Evolutionary conservation across 1,139 yeast species (phyloP), one percentile per base, ranked within the genome.

Genomic region (Chernovozyma aurita): DNA sequence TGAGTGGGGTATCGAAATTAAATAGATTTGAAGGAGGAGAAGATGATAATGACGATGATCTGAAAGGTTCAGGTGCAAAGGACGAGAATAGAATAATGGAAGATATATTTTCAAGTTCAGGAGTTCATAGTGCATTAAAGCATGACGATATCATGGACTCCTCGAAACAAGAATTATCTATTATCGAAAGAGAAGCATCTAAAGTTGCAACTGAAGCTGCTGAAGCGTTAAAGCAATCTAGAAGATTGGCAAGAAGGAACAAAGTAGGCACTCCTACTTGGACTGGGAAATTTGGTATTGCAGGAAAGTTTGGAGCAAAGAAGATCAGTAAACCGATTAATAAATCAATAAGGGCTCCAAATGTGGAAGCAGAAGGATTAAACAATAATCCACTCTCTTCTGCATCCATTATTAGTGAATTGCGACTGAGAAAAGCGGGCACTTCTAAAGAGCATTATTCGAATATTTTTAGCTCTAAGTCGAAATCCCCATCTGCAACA

Each of bases 231-330:
- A 70, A 78, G 39, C 73, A 74, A 41, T 86, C 96, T 0, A 62
- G 95, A 34, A 73, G 65, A 39, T 62, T 66, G 21, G 77, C 95
- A 0, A 70, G 86, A 36, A 72, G 69, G 42, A 78, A 78, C 18
- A 76, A 74, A 24, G 68, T 88, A 21, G 95, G 95, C 3, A 80
- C 85, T 0, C 97, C 97, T 0, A 92, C 98, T 0, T 92, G 97
- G 95, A 92, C 98, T 0, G 98, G 98, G 0, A 76, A 76, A 47
- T 87, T 83, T 64, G 98, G 98, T 0, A 58, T 66, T 17, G 95
- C 96, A 0, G 96, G 96, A 2, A 39, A 70, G 57, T 57, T 60
- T 56, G 48, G 69, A 29, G 49, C 51, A 3, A 60, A 54, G 7
- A n/a, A n/a, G n/a, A n/a, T n/a, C n/a, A 38, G 45, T 7, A 13